A percentile compares a stretch with the other conserved stretches of the same genome.
Evolutionary conservation across 306 rosid genomes (phyloP).

Genomic region (Cyamopsis tetragonoloba): DNA sequence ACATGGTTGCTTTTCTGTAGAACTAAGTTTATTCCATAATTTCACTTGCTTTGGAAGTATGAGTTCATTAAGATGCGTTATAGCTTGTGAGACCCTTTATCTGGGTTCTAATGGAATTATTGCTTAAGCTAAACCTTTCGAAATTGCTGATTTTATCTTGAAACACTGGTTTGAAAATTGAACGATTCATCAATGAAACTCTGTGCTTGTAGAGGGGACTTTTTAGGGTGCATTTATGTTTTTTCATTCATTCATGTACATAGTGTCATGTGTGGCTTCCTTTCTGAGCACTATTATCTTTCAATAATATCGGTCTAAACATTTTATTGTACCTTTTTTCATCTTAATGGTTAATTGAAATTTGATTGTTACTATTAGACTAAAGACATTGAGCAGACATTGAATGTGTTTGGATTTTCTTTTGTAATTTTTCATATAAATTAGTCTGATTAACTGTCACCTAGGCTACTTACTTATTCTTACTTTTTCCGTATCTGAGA

Average conservation of each 20-base stretch:
- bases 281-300: not conserved
- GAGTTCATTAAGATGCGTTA: not conserved
- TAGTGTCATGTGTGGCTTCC: not conserved
- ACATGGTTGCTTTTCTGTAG: not conserved
- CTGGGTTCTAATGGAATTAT: not conserved
- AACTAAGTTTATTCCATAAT: slow-evolving; percentile 1
- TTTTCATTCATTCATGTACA: slow-evolving; percentile 1
- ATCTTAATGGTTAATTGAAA: not conserved
- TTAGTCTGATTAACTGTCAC: slow-evolving; percentile 16
- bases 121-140: not conserved
- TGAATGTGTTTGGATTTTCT: slow-evolving; percentile 2
- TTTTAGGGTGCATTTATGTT: not conserved
- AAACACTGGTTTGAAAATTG: not conserved
- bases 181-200: not conserved
- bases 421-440: not conserved
- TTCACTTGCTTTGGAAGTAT: not conserved
- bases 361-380: not conserved
- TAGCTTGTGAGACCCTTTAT: not conserved
- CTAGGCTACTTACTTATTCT: not conserved
- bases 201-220: not conserved
- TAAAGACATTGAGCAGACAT: not conserved
- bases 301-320: not conserved
- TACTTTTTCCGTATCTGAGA: slow-evolving; percentile 29
- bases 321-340: not conserved
- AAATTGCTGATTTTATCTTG: not conserved